phyloP scores from a whole-genome alignment of 257 asterid genomes.

The Ligustrum vulgare region DNA sequence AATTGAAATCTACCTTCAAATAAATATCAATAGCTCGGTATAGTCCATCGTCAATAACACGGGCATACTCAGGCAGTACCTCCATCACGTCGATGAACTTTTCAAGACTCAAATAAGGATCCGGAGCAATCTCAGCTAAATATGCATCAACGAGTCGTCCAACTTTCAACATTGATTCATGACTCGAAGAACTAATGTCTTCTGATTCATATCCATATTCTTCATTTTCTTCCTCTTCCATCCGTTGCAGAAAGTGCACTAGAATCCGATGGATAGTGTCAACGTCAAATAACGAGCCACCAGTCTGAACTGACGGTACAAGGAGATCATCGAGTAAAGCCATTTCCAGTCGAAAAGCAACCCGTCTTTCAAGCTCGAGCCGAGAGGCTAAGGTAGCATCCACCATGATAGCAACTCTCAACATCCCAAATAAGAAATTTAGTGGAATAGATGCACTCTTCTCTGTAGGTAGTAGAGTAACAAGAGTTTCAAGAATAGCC shows the following conservation, averaged over 20 bases:
- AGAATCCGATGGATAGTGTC: constrained; percentile 55
- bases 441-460: constrained; percentile 48
- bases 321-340: constrained; percentile 62
- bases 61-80: constrained; percentile 69
- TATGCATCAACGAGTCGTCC: constrained; percentile 61
- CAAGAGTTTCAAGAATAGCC: constrained; percentile 45
- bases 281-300: constrained; percentile 57
- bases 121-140: constrained; percentile 70
- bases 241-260: constrained; percentile 53
- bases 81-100: constrained; percentile 55
- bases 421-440: constrained; percentile 58
- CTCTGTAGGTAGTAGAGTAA: constrained; percentile 47
- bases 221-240: constrained; percentile 55
- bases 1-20: constrained; percentile 48
- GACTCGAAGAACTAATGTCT: constrained; percentile 50
- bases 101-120: constrained; percentile 57
- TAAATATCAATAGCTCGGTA: constrained; percentile 68
- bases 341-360: constrained; percentile 51
- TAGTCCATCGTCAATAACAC: constrained; percentile 63
- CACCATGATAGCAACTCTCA: constrained; percentile 56
- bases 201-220: constrained; percentile 62
- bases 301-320: constrained; percentile 50
- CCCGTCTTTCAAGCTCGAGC: constrained; percentile 58
- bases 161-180: constrained; percentile 57
- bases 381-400: constrained; percentile 48